Evolutionary conservation across 495 filamentous ascomycete genomes (phyloP).

Genomic region (Penicillium taxi): DNA sequence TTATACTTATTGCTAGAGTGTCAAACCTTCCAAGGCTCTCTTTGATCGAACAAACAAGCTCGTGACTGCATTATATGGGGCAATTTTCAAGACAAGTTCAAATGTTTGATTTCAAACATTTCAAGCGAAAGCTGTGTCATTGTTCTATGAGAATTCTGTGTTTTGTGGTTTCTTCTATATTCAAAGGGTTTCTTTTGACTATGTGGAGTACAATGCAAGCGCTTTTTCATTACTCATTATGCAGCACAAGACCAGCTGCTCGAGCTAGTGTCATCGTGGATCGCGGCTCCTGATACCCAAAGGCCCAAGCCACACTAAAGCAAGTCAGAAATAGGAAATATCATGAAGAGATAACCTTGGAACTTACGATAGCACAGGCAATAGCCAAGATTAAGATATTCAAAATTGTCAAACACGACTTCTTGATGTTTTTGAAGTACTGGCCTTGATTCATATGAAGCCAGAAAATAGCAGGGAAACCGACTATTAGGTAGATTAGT

Average conservation of each 20-base stretch:
- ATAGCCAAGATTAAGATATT: slow-evolving; percentile 28
- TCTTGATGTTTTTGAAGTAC: slow-evolving; percentile 23
- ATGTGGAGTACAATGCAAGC: too few relatives aligned
- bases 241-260: slow-evolving; percentile 32
- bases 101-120: too few relatives aligned
- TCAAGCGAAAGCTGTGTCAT: too few relatives aligned
- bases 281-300: slow-evolving; percentile 31
- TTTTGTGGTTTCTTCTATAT: too few relatives aligned
- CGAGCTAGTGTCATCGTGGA: slow-evolving; percentile 22
- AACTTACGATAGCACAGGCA: slow-evolving; percentile 30
- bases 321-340: slow-evolving; percentile 5
- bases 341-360: neutral
- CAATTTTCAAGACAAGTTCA: too few relatives aligned
- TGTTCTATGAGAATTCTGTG: too few relatives aligned
- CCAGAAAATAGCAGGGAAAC: slow-evolving; percentile 37
- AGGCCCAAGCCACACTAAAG: slow-evolving; percentile 33
- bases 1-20: too few relatives aligned
- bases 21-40: too few relatives aligned
- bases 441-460: slow-evolving; percentile 31
- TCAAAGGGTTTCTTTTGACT: too few relatives aligned
- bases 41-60: too few relatives aligned
- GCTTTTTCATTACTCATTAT: slow-evolving; percentile 17
- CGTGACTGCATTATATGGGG: too few relatives aligned
- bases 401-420: slow-evolving; percentile 26
- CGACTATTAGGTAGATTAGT: slow-evolving; percentile 15